Base-by-base conservation (phyloP, 768 basidiomycete species). In the Exidia glandulosa region DNA sequence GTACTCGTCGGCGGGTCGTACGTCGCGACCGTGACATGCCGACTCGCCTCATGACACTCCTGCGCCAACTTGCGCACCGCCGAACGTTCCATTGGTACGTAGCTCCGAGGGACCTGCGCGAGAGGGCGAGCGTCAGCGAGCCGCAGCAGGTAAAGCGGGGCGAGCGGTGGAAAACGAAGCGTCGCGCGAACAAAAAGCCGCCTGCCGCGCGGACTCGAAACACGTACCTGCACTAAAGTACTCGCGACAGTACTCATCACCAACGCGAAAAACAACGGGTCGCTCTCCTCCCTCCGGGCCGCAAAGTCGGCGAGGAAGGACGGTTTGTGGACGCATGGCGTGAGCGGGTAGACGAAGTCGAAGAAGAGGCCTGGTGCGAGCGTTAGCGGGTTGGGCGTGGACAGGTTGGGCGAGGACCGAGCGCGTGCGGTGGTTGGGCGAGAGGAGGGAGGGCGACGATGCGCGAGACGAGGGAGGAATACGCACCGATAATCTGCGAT, bases 301-400 rank as follows among this genome's bases (percentile, higher is more conserved):
- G 86, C 83, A 32, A 96, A 76, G 73, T 93, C 93, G n/a, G 88
- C 86, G 83, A 92, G 86, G 70, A 94, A 94, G 1, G 88, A 89
- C 30, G 90, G 90, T 68, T 88, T 88, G 74, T 96, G 94, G 48
- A 96, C 75, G 70, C 89, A 92, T 4, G 93, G 93, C 10, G 90
- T 94, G 32, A 95, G 79, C 9, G 90, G 88, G 71, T 93, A 93
- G 56, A 94, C 90, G 69, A 90, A 95, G 70, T 94, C 93, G 69
- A 94, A 95, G 75, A 92, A 96, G 13, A 94, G 81, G 37, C 86
- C n/a, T n/a, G n/a, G n/a, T n/a, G n/a, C n/a, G n/a, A n/a, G n/a
- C n/a, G n/a, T n/a, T n/a, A n/a, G n/a, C n/a, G n/a, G n/a, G n/a
- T n/a, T n/a, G n/a, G n/a, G n/a, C n/a, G n/a, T n/a, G n/a, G n/a